Percentiles rank a stretch among this genome's conserved stretches.
Conservation (phyloP, 2,329 filamentous ascomycete species). For the Dryadomyces quercivorus region DNA sequence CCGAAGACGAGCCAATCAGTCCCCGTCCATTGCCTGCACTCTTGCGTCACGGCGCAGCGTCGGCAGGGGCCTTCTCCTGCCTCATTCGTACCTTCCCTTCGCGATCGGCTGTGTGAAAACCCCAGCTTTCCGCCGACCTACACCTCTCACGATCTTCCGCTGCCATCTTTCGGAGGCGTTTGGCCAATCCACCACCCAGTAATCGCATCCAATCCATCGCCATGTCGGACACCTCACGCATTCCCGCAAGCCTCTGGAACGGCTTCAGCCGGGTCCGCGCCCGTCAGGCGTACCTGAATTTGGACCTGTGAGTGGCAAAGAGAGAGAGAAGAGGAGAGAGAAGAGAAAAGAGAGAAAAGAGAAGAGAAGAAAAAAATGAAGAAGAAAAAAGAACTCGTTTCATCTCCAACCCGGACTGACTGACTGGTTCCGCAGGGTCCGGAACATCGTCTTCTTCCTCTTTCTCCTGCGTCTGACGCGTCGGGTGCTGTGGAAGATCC, state of each 20-base stretch:
- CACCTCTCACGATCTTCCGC: not conserved
- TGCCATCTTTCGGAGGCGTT: no score
- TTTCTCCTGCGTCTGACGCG: conserved; percentile 78
- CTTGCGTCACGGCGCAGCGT: not conserved
- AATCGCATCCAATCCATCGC: conserved; percentile 11
- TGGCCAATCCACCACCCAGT: no score
- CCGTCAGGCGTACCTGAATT: conserved; percentile 45
- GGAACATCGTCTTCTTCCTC: conserved; percentile 79
- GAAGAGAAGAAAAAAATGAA: not conserved
- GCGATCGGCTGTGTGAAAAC: no score
- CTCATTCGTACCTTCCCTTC: not conserved
- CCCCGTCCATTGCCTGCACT: not conserved
- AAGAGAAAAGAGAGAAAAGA: not conserved
- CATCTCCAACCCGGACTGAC: not conserved
- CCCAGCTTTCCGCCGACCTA: not conserved
- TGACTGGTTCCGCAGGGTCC: conserved; percentile 40
- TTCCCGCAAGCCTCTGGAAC: conserved; percentile 59
- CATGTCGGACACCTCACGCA: conserved; percentile 56
- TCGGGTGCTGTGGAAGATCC: conserved; percentile 70
- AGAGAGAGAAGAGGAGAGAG: not conserved
- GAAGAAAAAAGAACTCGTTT: no score
- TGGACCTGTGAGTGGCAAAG: conserved; percentile 49
- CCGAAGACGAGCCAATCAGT: not conserved
- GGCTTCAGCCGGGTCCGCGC: conserved; percentile 50
- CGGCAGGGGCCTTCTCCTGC: not conserved